A percentile compares a stretch with the other conserved stretches of the same genome.
Evolutionary conservation across 345 rosid species (phyloP).

Genomic region (Geranium rotundifolium): DNA sequence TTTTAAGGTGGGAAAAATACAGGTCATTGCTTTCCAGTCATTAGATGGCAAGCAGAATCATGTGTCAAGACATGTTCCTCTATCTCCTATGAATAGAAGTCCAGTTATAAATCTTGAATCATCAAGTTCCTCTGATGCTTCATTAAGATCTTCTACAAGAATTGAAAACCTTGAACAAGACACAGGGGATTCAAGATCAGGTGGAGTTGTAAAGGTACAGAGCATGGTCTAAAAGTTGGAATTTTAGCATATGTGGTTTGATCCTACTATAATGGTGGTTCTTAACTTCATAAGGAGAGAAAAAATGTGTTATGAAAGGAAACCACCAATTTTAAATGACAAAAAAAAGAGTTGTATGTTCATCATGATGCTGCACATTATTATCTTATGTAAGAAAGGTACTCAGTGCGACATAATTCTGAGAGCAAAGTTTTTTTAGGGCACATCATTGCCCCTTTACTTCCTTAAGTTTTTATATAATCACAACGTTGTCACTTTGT

Average conservation of each 20-base stretch:
- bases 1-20: slow-evolving; percentile 86
- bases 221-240: slow-evolving; percentile 3
- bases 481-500: too few relatives aligned
- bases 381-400: too few relatives aligned
- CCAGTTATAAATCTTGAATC: slow-evolving; percentile 61
- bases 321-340: too few relatives aligned
- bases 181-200: slow-evolving; percentile 52
- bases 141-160: slow-evolving; percentile 31
- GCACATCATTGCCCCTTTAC: background rate
- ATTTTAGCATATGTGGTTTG: background rate
- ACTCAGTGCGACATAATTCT: background rate
- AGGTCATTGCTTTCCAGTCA: slow-evolving; percentile 95
- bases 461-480: too few relatives aligned
- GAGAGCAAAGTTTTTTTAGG: background rate
- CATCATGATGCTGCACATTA: background rate
- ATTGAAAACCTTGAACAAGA: slow-evolving; percentile 46
- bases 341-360: background rate
- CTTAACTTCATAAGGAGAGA: background rate
- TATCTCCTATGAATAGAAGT: slow-evolving; percentile 43
- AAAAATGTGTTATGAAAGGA: background rate
- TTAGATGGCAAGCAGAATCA: slow-evolving; percentile 67
- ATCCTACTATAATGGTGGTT: background rate
- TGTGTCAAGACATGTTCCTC: slow-evolving; percentile 32
- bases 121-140: slow-evolving; percentile 47
- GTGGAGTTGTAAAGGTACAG: slow-evolving; percentile 43